Percentiles rank a stretch among this genome's conserved stretches.
phyloP scores from a whole-genome alignment of 331 rosid genomes.

The Prunus yedoensis region DNA sequence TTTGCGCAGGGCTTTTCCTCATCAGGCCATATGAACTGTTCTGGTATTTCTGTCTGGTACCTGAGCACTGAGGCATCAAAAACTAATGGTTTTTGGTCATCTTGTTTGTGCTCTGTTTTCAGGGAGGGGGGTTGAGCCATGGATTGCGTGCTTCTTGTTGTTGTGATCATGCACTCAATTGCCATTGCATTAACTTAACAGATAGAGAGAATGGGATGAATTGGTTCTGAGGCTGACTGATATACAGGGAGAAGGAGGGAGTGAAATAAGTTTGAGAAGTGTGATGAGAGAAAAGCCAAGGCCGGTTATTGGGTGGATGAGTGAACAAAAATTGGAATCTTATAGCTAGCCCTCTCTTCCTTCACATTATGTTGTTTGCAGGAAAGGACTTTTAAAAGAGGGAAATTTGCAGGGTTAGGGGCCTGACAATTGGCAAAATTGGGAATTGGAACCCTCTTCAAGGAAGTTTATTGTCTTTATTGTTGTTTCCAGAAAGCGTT shows the following conservation, averaged over 20 bases:
- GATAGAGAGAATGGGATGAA: not conserved
- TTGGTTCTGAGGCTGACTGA: not conserved
- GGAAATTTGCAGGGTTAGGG: constrained; percentile 7
- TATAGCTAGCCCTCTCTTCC: constrained; percentile 44
- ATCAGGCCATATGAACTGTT: constrained; percentile 90
- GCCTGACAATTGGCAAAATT: not conserved
- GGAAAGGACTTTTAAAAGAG: constrained; percentile 1
- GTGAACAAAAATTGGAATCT: constrained; percentile 59
- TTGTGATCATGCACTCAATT: constrained; percentile 44
- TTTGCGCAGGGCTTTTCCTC: constrained; percentile 58
- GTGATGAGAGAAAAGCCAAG: constrained; percentile 67
- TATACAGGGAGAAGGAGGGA: constrained; percentile 22
- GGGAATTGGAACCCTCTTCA: constrained; percentile 28
- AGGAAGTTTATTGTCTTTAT: constrained; percentile 45
- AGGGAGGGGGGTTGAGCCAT: constrained; percentile 31
- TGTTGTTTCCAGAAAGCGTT: constrained; percentile 50
- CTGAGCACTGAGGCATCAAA: constrained; percentile 72
- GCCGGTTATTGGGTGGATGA: constrained; percentile 51
- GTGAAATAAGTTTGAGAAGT: constrained; percentile 39
- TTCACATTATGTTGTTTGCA: constrained; percentile 17
- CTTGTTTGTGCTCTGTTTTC: constrained; percentile 17
- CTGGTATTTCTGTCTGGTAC: constrained; percentile 47
- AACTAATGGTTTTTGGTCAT: constrained; percentile 41
- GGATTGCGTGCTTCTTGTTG: constrained; percentile 27
- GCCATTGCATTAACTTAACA: constrained; percentile 49